Base-by-base conservation (phyloP, 2,329 filamentous ascomycete species). In the Diaporthe humulicola region DNA sequence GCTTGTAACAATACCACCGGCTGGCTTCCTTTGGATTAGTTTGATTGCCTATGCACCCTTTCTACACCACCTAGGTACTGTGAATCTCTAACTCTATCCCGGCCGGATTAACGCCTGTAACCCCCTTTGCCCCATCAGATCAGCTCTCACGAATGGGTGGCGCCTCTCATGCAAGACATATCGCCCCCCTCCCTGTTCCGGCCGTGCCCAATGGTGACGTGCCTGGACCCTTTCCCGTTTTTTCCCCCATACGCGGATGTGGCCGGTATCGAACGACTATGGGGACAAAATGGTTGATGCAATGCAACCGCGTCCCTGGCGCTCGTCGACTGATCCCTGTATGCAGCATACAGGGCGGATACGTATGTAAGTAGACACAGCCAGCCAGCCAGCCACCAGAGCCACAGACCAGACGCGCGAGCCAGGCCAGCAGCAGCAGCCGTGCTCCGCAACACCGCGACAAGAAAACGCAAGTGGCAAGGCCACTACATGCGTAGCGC, bases 281-380 rank as follows among this genome's bases (percentile, higher is more conserved):
- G 64, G 64, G 64, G 45, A 45, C 42, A n/a, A n/a, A n/a, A 19
- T 38, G 28, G 15, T 36, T 1, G 22, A 69, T 52, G 48, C 64
- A 64, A 64, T 66, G 61, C 61, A 66, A 66, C 45, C 19, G n/a
- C 33, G 64, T 69, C 48, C 48, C 64, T 69, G 64, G 64, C 64
- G 64, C 33, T 28, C 48, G 48, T 38, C 33, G 30, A 19, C 33
- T 17, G 7, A 69, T 22, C 64, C 64, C 48, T 69, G 64, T 40
- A 14, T 50, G 25, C 2, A 10, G 19, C 58, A 12, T 40, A 42
- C 17, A 56, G 28, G 28, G 19, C 28, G 17, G 10, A 19, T 15
- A 30, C 25, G 48, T 50, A 50, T 19, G 19, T n/a, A n/a, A 12
- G 17, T 36, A 50, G n/a, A 12, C 19, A 8, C 48, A 50, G 48